Conservation (phyloP, 2,329 filamentous ascomycete genomes). For the Setomelanomma holmii region DNA sequence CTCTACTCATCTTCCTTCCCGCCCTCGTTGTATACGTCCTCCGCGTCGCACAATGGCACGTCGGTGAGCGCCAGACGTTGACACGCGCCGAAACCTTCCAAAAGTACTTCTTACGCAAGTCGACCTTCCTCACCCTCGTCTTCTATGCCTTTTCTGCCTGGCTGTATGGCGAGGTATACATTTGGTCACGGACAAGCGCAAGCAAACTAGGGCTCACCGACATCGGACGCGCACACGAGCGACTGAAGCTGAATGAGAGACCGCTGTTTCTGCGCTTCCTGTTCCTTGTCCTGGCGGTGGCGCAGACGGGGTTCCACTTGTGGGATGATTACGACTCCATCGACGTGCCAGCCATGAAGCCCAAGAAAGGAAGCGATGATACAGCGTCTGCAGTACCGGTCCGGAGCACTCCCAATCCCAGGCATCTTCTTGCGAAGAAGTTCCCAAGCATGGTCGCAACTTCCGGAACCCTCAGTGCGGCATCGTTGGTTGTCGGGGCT, state of each 20-base stretch:
- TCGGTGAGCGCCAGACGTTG: slow-evolving; percentile 66
- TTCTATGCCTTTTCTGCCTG: slow-evolving; percentile 82
- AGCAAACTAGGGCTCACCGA: slow-evolving; percentile 77
- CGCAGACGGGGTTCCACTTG: slow-evolving; percentile 75
- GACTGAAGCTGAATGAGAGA: slow-evolving; percentile 82
- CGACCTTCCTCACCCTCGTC: slow-evolving; percentile 72
- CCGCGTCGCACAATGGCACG: slow-evolving; percentile 82
- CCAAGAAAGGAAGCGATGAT: slow-evolving; percentile 26
- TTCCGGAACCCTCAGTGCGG: slow-evolving; percentile 37
- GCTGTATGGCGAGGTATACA: slow-evolving; percentile 81
- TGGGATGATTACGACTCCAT: slow-evolving; percentile 76
- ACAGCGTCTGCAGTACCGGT: slow-evolving; percentile 5
- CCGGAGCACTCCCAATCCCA: slow-evolving; percentile 22
- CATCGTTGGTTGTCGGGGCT: slow-evolving; percentile 56
- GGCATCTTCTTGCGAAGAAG: slow-evolving; percentile 25
- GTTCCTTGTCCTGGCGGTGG: slow-evolving; percentile 70
- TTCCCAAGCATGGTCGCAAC: slow-evolving; percentile 23
- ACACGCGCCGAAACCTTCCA: slow-evolving; percentile 71
- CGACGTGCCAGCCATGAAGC: slow-evolving; percentile 51
- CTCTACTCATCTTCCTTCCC: slow-evolving; percentile 76
- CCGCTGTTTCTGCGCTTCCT: slow-evolving; percentile 80
- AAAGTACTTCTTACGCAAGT: slow-evolving; percentile 63
- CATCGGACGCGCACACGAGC: slow-evolving; percentile 69
- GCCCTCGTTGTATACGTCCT: slow-evolving; percentile 81
- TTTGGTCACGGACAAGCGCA: slow-evolving; percentile 69